Base-by-base conservation (phyloP, 2,329 filamentous ascomycete species). In the Dendrostoma leiphaemia region DNA sequence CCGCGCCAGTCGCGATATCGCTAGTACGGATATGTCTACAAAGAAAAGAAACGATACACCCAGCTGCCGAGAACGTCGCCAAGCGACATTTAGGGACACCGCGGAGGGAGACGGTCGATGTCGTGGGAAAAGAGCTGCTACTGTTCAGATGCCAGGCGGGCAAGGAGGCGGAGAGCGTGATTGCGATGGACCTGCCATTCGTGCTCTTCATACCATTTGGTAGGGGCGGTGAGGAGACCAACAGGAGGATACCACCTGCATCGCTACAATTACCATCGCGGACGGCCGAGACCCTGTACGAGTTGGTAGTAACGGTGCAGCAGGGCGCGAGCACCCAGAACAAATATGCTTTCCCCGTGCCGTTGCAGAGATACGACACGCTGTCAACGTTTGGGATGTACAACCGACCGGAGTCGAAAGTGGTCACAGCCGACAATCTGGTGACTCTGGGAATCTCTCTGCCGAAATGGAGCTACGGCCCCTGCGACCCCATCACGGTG, bases 331-430 rank as follows among this genome's bases (percentile, higher is more conserved):
- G 85, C 63, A 85, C 90, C 58, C 91, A 97, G 73, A 91, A 90
- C 72, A 95, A 95, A 72, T 94, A 95, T 71, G 79, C 85, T 4
- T 97, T 97, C 63, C 90, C 94, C 1, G 89, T 97, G 35, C 93
- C 93, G 1, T 84, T 99, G 63, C 85, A 90, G 62, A 83, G 94
- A 67, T 99, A 97, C 75, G 94, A 99, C 71, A 99, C 93, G 1
- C 78, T 99, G 46, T 97, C 92, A 38, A 97, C 94, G 1, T 99
- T 99, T 74, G 94, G 94, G 72, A 97, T 97, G 94, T 99, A 97
- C 77, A 97, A 97, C 73, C 88, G 91, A 51, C 93, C 92, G 15
- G 93, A 97, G 71, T 89, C 88, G 56, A 90, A 91, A 53, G 88
- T 95, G 64, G 84, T 86, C 57, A 90, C 91, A 29, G 85, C 89